Base-by-base conservation (phyloP, 306 rosid species). In the Vigna mungo region DNA sequence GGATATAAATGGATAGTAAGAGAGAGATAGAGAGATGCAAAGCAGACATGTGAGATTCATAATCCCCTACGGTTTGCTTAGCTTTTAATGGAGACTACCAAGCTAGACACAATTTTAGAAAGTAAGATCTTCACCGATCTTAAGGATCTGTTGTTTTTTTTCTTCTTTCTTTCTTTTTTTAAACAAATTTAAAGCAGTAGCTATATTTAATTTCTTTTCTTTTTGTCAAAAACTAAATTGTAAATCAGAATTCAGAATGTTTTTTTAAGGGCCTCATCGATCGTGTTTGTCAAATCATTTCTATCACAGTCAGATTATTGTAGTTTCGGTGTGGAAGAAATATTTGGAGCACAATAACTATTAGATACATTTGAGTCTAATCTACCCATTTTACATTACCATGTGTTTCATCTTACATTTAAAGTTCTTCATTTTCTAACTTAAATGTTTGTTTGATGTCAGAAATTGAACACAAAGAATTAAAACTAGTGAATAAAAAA, bases 231-330 rank as follows among this genome's bases (percentile, higher is more conserved):
- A 78, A 75, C 82, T 49, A 69, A 82, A 14, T 36, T 86, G 90
- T 86, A 86, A 82, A 88, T 80, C 82, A 70, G 60, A 81, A 60
- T 46, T 32, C 65, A 73, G 83, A 46, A 71, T 67, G 51, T 51
- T 67, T 61, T 59, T 71, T 81, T 21, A 53, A 68, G 53, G 54
- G 43, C 72, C 78, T 51, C 74, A 54, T 71, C 70, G 56, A 21
- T 55, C 32, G n/a, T 66, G 30, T 82, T 82, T 72, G 32, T 36
- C 34, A 61, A 62, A 47, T 75, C 11, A 61, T 62, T 62, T 27
- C 34, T 52, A 32, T n/a, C 75, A 48, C 36, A 49, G 18, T 39
- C 18, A 34, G 36, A 16, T 68, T 61, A 20, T 15, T 23, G 32
- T 17, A 18, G 44, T 53, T 51, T 75, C 48, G 55, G 58, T 32